A percentile compares a stretch with the other conserved stretches of the same genome.
Conservation (phyloP, 2,329 filamentous ascomycete species). For the Fusarium brachygibbosum region DNA sequence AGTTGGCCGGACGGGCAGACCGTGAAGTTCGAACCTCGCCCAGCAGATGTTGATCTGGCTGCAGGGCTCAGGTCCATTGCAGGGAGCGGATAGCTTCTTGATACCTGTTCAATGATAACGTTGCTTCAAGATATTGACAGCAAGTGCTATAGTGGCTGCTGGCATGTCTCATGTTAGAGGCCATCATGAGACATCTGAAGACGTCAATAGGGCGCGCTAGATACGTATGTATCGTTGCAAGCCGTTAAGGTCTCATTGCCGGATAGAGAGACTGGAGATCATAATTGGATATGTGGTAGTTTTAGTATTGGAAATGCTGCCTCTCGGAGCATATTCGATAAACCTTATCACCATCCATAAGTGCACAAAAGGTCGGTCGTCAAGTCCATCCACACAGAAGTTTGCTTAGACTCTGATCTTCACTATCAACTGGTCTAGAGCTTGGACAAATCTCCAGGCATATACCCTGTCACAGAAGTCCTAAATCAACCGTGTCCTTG, state of each 20-base stretch:
- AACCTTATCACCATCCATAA: not conserved
- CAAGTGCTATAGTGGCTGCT: constrained; percentile 15
- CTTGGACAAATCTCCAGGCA: constrained; percentile 8
- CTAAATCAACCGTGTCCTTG: constrained; percentile 13
- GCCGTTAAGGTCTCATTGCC: constrained; percentile 1
- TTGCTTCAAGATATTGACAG: not conserved
- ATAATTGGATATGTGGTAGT: not conserved
- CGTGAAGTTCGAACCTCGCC: constrained; percentile 1
- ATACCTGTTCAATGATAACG: not conserved
- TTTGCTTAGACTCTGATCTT: not conserved
- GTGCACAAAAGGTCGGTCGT: not conserved
- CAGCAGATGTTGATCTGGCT: constrained; percentile 1
- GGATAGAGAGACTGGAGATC: not conserved
- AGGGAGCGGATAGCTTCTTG: not conserved
- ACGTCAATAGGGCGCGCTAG: constrained; percentile 1
- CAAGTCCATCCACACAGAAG: not conserved
- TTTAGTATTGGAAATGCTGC: not conserved
- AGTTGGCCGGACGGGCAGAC: constrained; percentile 12
- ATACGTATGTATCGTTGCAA: not conserved
- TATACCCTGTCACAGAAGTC: constrained; percentile 35
- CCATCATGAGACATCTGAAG: constrained; percentile 26
- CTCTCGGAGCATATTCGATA: not conserved
- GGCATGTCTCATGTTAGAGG: constrained; percentile 13
- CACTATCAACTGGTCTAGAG: constrained; percentile 4
- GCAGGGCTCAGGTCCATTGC: constrained; percentile 1